A percentile compares a stretch with the other conserved stretches of the same genome.
Conservation (phyloP, 805 yeast species). For the Myxozyma melibiosi region DNA sequence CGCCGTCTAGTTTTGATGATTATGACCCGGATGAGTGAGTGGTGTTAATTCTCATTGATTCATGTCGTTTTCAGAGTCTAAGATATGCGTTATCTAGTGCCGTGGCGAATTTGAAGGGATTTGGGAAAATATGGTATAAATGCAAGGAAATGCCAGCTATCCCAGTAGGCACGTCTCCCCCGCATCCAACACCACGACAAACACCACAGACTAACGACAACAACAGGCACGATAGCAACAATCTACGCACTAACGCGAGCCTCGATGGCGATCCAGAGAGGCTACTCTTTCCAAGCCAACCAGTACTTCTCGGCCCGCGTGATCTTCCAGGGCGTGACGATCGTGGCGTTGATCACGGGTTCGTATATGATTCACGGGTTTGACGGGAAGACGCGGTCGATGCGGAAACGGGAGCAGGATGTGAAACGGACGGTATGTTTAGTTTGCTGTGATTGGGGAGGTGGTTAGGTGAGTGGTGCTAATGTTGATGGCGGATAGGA, state of each 20-base stretch:
- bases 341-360: conserved; percentile 74
- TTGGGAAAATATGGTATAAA: conserved; percentile 58
- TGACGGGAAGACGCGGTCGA: conserved; percentile 49
- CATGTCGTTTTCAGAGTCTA: too few species aligned
- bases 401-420: conserved; percentile 36
- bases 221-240: conserved; percentile 10
- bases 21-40: conserved; percentile 31
- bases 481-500: too few species aligned
- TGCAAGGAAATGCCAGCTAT: conserved; percentile 81
- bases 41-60: background rate
- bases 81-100: conserved; percentile 8
- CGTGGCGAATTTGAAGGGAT: conserved; percentile 24
- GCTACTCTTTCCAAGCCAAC: conserved; percentile 70
- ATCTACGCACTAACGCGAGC: conserved; percentile 57
- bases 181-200: background rate
- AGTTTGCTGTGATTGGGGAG: too few species aligned
- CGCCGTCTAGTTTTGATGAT: conserved; percentile 28
- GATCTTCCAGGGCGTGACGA: conserved; percentile 72
- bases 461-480: too few species aligned
- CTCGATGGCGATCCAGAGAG: conserved; percentile 71
- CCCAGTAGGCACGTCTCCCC: conserved; percentile 57
- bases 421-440: too few species aligned
- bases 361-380: conserved; percentile 54
- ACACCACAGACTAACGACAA: background rate
- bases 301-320: conserved; percentile 83